Evolutionary conservation across 2,329 filamentous ascomycete genomes (phyloP).

Genomic region (Fusarium clavum): DNA sequence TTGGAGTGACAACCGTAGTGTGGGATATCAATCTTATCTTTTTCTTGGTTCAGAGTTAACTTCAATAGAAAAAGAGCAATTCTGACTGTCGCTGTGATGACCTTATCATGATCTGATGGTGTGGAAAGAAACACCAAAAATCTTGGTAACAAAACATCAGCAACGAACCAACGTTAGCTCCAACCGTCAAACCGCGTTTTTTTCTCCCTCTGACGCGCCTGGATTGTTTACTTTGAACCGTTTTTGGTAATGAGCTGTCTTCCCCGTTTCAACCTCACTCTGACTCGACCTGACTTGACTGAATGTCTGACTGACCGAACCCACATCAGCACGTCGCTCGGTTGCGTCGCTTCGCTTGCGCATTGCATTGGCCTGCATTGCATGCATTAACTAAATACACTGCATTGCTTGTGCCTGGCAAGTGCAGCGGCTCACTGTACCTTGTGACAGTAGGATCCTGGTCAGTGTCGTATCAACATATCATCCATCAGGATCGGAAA

Average conservation of each 20-base stretch:
- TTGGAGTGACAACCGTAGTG: neutral
- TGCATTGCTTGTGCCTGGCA: conserved; percentile 37
- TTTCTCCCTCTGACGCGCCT: conserved; percentile 1
- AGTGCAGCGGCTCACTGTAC: conserved; percentile 31
- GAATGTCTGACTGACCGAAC: neutral
- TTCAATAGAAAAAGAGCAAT: neutral
- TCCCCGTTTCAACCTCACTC: conserved; percentile 10
- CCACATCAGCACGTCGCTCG: conserved; percentile 8
- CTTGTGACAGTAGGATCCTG: conserved; percentile 27
- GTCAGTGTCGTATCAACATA: conserved; percentile 23
- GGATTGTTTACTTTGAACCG: conserved; percentile 37
- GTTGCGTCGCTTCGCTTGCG: conserved; percentile 17
- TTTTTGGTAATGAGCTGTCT: conserved; percentile 32
- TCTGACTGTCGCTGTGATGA: neutral
- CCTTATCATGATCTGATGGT: neutral
- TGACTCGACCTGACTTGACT: neutral
- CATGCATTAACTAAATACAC: conserved; percentile 1
- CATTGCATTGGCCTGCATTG: neutral
- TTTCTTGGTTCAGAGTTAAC: neutral
- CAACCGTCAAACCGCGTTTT: conserved; percentile 16
- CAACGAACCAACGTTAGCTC: neutral
- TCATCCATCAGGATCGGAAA: conserved; percentile 28
- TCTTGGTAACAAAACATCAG: conserved; percentile 1
- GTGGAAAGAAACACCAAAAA: neutral
- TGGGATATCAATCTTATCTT: neutral